phyloP scores from a whole-genome alignment of 345 rosid genomes.

The Geranium rotundifolium region DNA sequence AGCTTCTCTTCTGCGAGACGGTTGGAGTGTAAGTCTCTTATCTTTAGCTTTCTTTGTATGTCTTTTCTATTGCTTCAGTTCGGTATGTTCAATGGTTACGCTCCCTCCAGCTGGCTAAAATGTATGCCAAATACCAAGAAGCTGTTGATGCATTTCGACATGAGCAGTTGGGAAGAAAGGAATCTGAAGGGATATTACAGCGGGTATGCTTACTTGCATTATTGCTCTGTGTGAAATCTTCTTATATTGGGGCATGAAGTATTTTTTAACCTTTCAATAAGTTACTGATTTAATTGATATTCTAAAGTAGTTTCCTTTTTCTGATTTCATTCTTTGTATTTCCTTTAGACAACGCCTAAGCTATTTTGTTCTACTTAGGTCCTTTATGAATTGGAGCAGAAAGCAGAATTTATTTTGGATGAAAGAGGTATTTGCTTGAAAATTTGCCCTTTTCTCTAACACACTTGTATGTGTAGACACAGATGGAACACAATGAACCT shows the following conservation, averaged over 20 bases:
- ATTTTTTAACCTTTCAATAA: too few relatives aligned
- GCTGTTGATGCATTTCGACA: slow-evolving; percentile 92
- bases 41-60: slow-evolving; percentile 5
- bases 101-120: slow-evolving; percentile 58
- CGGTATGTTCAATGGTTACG: neutral
- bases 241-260: neutral
- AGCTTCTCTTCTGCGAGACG: slow-evolving; percentile 91
- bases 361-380: slow-evolving; percentile 35
- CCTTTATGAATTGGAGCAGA: slow-evolving; percentile 78
- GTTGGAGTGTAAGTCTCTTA: slow-evolving; percentile 85
- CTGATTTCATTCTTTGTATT: neutral
- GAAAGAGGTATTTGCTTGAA: slow-evolving; percentile 55
- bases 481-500: too few relatives aligned
- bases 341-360: neutral
- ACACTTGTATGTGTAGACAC: too few relatives aligned
- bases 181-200: slow-evolving; percentile 75
- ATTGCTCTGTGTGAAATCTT: too few relatives aligned
- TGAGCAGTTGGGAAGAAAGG: slow-evolving; percentile 92
- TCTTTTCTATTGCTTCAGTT: slow-evolving; percentile 2
- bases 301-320: neutral
- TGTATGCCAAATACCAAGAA: slow-evolving; percentile 93
- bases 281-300: neutral
- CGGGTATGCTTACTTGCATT: slow-evolving; percentile 37
- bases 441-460: neutral
- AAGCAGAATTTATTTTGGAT: slow-evolving; percentile 75